A percentile compares a stretch with the other conserved stretches of the same genome.
Conservation (phyloP, 768 basidiomycete species). For the Goffeauzyma gilvescens region DNA sequence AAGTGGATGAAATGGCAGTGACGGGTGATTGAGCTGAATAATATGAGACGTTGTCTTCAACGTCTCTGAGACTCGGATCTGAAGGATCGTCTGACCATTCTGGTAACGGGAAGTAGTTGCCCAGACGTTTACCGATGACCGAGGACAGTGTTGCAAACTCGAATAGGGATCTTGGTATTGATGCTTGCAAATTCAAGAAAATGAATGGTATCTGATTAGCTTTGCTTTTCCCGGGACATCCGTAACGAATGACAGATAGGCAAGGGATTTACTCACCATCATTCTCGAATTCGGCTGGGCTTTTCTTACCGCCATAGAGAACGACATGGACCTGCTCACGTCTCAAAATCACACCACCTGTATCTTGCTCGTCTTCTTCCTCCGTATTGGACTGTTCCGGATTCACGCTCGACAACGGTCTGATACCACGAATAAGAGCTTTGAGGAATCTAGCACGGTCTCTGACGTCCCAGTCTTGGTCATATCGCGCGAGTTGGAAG, state of each 20-base stretch:
- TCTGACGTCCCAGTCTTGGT: constrained; percentile 69
- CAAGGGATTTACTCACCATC: background rate
- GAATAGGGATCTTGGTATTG: constrained; percentile 1
- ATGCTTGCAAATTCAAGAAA: background rate
- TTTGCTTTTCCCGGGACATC: too few relatives aligned
- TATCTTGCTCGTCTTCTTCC: constrained; percentile 33
- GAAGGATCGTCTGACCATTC: constrained; percentile 81
- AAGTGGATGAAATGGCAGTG: background rate
- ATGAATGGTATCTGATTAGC: background rate
- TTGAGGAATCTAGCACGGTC: constrained; percentile 68
- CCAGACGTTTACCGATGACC: constrained; percentile 42
- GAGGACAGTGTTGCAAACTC: constrained; percentile 51
- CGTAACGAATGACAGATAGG: constrained; percentile 31
- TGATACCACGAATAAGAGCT: constrained; percentile 46
- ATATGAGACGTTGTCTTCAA: constrained; percentile 12
- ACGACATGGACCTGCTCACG: constrained; percentile 64
- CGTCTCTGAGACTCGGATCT: constrained; percentile 53
- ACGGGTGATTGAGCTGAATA: background rate
- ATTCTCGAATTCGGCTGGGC: background rate
- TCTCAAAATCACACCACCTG: constrained; percentile 57
- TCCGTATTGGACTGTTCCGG: background rate
- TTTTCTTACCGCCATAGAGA: constrained; percentile 66
- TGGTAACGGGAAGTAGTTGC: constrained; percentile 43
- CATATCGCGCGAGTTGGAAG: constrained; percentile 69
- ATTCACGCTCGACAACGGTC: constrained; percentile 13